Base-by-base conservation (phyloP, 257 asterid genomes). In the Solanum clarkiae region DNA sequence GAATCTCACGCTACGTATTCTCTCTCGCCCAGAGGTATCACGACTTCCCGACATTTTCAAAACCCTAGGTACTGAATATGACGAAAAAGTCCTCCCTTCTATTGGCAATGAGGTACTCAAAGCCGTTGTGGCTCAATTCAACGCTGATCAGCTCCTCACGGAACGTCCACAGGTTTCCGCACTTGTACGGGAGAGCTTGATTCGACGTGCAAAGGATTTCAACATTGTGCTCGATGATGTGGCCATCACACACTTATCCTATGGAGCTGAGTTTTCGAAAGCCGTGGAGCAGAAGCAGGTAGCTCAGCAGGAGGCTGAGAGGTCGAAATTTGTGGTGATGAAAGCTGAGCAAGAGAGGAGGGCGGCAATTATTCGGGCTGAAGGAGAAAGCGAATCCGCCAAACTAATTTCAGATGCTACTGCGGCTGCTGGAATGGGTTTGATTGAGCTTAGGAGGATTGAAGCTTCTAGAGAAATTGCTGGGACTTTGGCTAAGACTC, bases 271-370 rank as follows among this genome's bases (percentile, higher is more conserved):
- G 85, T 95, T 97, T 88, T 95, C 98, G 0, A 95, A 85, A 86
- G 98, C 98, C 5, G 98, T 95, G 86, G 99, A 97, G 90, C 98
- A 97, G 95, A 97, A 97, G 90, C 99, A 97, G 91, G 99, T 94
- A 74, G 99, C 98, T 12, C 98, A 97, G 88, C 99, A 97, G 90
- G 99, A 95, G 91, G 99, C 99, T 0, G 98, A 97, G 93, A 68
- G 99, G 80, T 95, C 98, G 12, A 97, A 94, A 81, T 97, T 97
- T 49, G 97, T 97, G 59, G 99, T 97, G 24, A 91, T 90, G 86
- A 97, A 95, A 90, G 95, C 98, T 1, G 99, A 96, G 60, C 93
- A 95, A 91, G 85, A 95, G 85, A 24, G 90, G 47, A 54, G 86
- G 22, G 92, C 88, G 0, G 82, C 91, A 1, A 80, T 86, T 87